Percentiles rank a stretch among this genome's conserved stretches.
Evolutionary conservation across 1,139 yeast species (phyloP).

Genomic region (Pneumocystis wakefieldiae): DNA sequence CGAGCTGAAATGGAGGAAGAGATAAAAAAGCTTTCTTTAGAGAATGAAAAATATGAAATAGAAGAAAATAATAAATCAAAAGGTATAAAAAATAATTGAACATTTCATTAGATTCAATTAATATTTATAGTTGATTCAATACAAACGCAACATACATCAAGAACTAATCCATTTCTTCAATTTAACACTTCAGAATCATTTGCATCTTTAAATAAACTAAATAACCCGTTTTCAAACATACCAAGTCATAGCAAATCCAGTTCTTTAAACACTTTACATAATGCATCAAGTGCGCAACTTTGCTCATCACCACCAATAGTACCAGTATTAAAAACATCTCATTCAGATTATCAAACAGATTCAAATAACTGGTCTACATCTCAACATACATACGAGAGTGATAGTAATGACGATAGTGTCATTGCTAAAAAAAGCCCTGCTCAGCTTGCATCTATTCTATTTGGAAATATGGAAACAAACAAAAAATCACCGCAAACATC

Average conservation of each 20-base stretch:
- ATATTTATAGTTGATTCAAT: constrained; percentile 4
- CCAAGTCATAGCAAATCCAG: neutral
- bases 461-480: constrained; percentile 41
- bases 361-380: neutral
- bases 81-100: constrained; percentile 17
- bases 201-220: neutral
- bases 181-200: neutral
- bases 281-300: neutral
- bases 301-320: neutral
- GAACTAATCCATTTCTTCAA: constrained; percentile 3
- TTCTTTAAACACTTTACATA: neutral
- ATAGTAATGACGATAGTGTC: constrained; percentile 1
- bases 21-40: constrained; percentile 1
- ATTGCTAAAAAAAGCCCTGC: neutral
- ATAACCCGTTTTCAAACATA: neutral
- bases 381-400: constrained; percentile 7
- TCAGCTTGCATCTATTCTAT: constrained; percentile 45
- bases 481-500: constrained; percentile 14
- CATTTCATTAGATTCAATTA: constrained; percentile 9
- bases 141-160: constrained; percentile 3
- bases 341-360: neutral
- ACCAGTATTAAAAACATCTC: neutral
- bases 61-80: constrained; percentile 11
- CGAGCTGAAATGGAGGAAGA: constrained; percentile 28
- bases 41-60: constrained; percentile 14